phyloP scores from a whole-genome alignment of 2,329 filamentous ascomycete species.

The Raffaelea ambrosiae region DNA sequence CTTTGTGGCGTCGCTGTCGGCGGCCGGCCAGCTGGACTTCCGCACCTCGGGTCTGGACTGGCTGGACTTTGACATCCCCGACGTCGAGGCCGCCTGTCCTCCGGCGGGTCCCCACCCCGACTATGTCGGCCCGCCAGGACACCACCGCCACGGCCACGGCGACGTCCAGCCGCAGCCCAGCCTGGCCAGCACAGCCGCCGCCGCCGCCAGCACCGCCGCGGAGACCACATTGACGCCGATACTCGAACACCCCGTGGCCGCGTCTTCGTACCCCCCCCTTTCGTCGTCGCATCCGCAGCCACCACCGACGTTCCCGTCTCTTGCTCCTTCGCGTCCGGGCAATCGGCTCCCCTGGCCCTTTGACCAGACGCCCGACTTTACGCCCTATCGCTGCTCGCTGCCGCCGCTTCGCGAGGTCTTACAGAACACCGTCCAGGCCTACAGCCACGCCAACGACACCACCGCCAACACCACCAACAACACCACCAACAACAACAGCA shows the following conservation, averaged over 20 bases:
- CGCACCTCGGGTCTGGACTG: conserved; percentile 10
- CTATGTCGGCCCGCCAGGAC: neutral
- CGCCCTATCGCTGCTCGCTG: conserved; percentile 4
- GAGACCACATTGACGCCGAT: too few relatives aligned
- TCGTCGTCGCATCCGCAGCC: too few relatives aligned
- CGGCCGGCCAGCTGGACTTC: conserved; percentile 8
- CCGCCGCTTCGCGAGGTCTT: conserved; percentile 16
- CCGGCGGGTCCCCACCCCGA: neutral
- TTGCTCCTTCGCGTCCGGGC: neutral
- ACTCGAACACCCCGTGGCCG: too few relatives aligned
- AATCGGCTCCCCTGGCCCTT: conserved; percentile 8
- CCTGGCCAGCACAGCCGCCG: too few relatives aligned
- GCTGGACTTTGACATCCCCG: conserved; percentile 11
- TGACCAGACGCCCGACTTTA: conserved; percentile 5
- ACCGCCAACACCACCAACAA: neutral
- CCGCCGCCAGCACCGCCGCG: too few relatives aligned
- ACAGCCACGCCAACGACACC: neutral
- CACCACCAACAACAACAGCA: too few relatives aligned
- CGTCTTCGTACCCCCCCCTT: too few relatives aligned
- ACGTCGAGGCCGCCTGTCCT: neutral
- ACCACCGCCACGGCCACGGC: neutral
- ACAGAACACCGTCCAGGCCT: conserved; percentile 6
- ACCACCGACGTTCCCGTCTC: too few relatives aligned
- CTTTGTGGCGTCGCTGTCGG: conserved; percentile 7
- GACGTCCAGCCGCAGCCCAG: too few relatives aligned